A percentile compares a stretch with the other conserved stretches of the same genome.
Conservation (phyloP, 352 stramenopile species). For the Pythium aquatile region DNA sequence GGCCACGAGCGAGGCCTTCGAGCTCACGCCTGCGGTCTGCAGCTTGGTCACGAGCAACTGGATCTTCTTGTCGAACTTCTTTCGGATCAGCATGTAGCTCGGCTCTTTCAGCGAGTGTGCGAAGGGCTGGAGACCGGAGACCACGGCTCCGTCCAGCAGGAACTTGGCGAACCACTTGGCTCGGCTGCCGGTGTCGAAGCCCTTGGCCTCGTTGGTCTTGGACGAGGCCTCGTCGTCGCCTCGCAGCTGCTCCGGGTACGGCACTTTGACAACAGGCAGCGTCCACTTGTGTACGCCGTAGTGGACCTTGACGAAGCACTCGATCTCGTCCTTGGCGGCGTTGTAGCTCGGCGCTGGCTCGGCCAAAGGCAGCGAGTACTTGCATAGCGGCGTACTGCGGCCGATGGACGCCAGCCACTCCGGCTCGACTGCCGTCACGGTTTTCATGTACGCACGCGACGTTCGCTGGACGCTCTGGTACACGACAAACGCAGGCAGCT, state of each 20-base stretch:
- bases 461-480: slow-evolving; percentile 81
- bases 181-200: slow-evolving; percentile 36
- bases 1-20: slow-evolving; percentile 35
- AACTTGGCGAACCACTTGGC: slow-evolving; percentile 87
- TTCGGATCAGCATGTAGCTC: slow-evolving; percentile 88
- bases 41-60: slow-evolving; percentile 69
- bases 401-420: slow-evolving; percentile 93
- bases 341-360: slow-evolving; percentile 72
- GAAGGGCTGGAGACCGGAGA: slow-evolving; percentile 72
- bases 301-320: slow-evolving; percentile 76
- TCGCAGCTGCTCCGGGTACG: slow-evolving; percentile 32
- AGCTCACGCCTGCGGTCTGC: slow-evolving; percentile 46
- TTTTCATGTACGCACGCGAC: slow-evolving; percentile 94
- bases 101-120: slow-evolving; percentile 90
- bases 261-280: slow-evolving; percentile 55
- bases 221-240: slow-evolving; percentile 17
- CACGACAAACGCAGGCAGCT: slow-evolving; percentile 70
- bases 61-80: slow-evolving; percentile 88
- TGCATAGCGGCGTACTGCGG: slow-evolving; percentile 70
- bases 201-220: slow-evolving; percentile 35
- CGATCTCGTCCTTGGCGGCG: slow-evolving; percentile 51
- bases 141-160: slow-evolving; percentile 65
- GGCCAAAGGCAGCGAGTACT: slow-evolving; percentile 53
- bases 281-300: slow-evolving; percentile 72
- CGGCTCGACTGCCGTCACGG: slow-evolving; percentile 96